These are phyloP conservation scores for Taxawa tesnikishii DNA, from an alignment of 2,329 filamentous ascomycete species.

Conservation along the genomic window DNA sequence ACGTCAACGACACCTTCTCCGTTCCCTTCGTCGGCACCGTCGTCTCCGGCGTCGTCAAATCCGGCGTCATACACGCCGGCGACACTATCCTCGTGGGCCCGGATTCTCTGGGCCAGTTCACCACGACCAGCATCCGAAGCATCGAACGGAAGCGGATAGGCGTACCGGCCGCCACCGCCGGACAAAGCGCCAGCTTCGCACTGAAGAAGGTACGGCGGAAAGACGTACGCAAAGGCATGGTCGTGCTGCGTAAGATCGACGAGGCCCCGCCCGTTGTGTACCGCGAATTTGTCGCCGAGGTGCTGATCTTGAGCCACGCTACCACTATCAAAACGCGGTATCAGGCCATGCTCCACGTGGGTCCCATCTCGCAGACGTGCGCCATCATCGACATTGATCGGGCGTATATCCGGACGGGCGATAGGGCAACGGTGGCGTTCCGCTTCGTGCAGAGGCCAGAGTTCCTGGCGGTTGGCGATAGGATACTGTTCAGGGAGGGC, in stretches of 20 bases:
- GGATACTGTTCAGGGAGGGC: constrained; percentile 86
- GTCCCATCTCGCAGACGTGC: constrained; percentile 88
- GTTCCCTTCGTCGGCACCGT: constrained; percentile 96
- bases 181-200: constrained; percentile 86
- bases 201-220: constrained; percentile 77
- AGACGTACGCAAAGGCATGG: constrained; percentile 96
- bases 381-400: constrained; percentile 95
- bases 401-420: constrained; percentile 87
- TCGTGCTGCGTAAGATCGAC: constrained; percentile 67
- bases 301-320: constrained; percentile 87
- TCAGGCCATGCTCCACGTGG: constrained; percentile 96
- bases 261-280: constrained; percentile 50
- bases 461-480: constrained; percentile 77
- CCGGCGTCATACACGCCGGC: constrained; percentile 73
- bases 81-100: constrained; percentile 83
- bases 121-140: constrained; percentile 71
- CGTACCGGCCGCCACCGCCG: constrained; percentile 77
- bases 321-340: constrained; percentile 96
- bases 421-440: constrained; percentile 89
- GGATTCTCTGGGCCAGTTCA: constrained; percentile 82
- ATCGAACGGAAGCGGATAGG: constrained; percentile 90
- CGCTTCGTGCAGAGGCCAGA: constrained; percentile 89
- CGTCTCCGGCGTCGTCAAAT: constrained; percentile 83
- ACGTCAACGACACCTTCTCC: constrained; percentile 95
- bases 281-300: constrained; percentile 51